phyloP scores from a whole-genome alignment of 2,329 filamentous ascomycete species.

The Fusarium nisikadoi region DNA sequence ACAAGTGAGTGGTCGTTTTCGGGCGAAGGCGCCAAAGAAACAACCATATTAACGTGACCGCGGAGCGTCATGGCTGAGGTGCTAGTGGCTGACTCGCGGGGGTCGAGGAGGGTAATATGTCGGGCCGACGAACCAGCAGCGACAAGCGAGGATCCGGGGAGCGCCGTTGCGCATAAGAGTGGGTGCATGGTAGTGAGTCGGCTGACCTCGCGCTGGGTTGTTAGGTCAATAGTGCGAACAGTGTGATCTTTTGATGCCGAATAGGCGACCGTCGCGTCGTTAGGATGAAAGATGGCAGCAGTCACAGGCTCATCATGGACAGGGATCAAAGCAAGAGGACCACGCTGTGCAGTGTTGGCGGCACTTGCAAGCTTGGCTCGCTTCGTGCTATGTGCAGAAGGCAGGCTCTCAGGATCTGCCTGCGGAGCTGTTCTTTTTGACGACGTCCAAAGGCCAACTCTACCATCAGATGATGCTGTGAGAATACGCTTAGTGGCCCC shows the following conservation, averaged over 20 bases:
- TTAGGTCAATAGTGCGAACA: conserved; percentile 89
- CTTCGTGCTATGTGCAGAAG: conserved; percentile 76
- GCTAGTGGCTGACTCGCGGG: conserved; percentile 78
- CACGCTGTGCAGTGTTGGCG: conserved; percentile 72
- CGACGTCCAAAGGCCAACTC: conserved; percentile 88
- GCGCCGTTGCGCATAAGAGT: conserved; percentile 79
- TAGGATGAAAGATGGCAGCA: conserved; percentile 84
- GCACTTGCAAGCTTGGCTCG: conserved; percentile 72
- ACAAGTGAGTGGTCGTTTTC: conserved; percentile 84
- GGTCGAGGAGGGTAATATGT: conserved; percentile 93
- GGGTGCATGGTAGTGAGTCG: conserved; percentile 86
- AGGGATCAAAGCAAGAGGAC: conserved; percentile 78
- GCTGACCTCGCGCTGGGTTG: conserved; percentile 81
- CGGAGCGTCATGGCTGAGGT: conserved; percentile 90
- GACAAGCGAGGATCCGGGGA: conserved; percentile 72
- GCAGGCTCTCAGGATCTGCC: conserved; percentile 75
- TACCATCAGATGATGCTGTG: conserved; percentile 85
- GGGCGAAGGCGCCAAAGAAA: conserved; percentile 60
- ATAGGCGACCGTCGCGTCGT: conserved; percentile 89
- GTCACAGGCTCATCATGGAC: conserved; percentile 80
- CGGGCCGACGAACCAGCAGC: conserved; percentile 84
- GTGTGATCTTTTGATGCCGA: conserved; percentile 92
- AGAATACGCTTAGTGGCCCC: conserved; percentile 79
- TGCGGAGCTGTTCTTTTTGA: conserved; percentile 79
- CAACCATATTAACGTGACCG: conserved; percentile 83